Conservation (phyloP, 768 basidiomycete genomes). For the Tremella yokohamensis region DNA sequence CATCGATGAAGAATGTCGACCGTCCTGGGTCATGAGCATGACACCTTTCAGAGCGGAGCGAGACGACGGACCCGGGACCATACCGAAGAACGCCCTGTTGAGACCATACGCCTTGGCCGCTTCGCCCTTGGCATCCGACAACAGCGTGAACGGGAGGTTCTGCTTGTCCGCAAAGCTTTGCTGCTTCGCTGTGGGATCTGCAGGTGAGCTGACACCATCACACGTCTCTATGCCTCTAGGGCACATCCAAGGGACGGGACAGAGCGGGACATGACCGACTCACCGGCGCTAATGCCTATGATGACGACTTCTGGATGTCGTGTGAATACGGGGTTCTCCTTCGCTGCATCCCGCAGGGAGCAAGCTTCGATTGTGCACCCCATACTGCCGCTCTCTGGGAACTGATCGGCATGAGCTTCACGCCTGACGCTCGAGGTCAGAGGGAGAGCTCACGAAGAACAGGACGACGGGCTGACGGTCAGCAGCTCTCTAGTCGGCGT, state of each 20-base stretch:
- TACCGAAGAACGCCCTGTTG: conserved; percentile 66
- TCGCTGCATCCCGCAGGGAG: conserved; percentile 73
- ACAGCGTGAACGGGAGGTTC: conserved; percentile 61
- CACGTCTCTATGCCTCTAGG: background rate
- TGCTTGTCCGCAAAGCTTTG: conserved; percentile 64
- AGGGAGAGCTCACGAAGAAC: conserved; percentile 58
- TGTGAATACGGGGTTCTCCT: conserved; percentile 62
- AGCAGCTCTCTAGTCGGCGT: conserved; percentile 55
- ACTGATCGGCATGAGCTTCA: conserved; percentile 7
- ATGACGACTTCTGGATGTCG: conserved; percentile 60
- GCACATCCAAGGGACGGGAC: background rate
- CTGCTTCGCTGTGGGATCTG: conserved; percentile 68
- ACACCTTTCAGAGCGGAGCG: background rate
- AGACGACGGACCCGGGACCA: conserved; percentile 54
- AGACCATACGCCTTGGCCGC: conserved; percentile 65
- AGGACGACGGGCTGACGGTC: conserved; percentile 60
- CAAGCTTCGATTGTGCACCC: conserved; percentile 82
- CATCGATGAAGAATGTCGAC: conserved; percentile 73
- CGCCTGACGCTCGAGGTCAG: background rate
- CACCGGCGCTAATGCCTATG: conserved; percentile 65
- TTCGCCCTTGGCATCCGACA: conserved; percentile 67
- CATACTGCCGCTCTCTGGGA: conserved; percentile 58
- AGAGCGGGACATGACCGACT: conserved; percentile 6
- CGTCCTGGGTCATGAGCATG: conserved; percentile 51
- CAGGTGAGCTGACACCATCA: background rate